Percentiles rank a stretch among this genome's conserved stretches.
phyloP scores from a whole-genome alignment of 164 flowering plant species.

The Platanus orientalis region DNA sequence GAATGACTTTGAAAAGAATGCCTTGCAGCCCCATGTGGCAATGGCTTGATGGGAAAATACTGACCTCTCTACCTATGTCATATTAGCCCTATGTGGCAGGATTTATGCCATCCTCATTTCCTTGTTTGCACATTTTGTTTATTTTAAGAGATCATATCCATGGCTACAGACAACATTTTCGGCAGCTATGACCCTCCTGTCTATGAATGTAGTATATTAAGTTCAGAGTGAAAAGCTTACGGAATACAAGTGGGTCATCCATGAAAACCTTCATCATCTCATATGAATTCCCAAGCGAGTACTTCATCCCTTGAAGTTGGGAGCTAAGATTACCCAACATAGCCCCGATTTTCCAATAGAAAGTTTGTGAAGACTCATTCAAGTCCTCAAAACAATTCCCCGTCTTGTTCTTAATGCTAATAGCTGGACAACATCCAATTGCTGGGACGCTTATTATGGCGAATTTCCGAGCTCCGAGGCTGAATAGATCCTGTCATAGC shows the following conservation, averaged over 20 bases:
- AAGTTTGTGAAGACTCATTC: slow-evolving; percentile 28
- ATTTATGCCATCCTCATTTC: too few species aligned
- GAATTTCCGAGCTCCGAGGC: slow-evolving; percentile 50
- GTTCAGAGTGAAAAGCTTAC: slow-evolving; percentile 23
- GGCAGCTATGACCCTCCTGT: too few species aligned
- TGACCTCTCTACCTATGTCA: too few species aligned
- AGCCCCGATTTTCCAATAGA: slow-evolving; percentile 12
- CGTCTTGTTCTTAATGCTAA: slow-evolving; percentile 16
- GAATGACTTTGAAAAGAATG: too few species aligned
- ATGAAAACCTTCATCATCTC: slow-evolving; percentile 41
- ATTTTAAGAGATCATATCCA: too few species aligned
- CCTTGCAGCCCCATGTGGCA: too few species aligned
- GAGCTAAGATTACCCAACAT: slow-evolving; percentile 34
- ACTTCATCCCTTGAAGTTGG: slow-evolving; percentile 34
- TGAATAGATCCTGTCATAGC: slow-evolving; percentile 23
- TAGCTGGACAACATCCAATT: slow-evolving; percentile 38
- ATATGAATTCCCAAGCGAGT: slow-evolving; percentile 46
- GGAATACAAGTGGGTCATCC: slow-evolving; percentile 17
- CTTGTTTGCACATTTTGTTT: too few species aligned
- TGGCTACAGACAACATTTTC: too few species aligned
- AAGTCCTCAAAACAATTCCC: slow-evolving; percentile 33
- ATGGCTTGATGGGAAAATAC: too few species aligned
- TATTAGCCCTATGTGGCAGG: too few species aligned
- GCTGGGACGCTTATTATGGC: slow-evolving; percentile 44
- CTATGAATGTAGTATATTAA: too few species aligned